Conservation (phyloP, 192 early-diverging fungal genomes). For the Rhizophagus prolifer region DNA sequence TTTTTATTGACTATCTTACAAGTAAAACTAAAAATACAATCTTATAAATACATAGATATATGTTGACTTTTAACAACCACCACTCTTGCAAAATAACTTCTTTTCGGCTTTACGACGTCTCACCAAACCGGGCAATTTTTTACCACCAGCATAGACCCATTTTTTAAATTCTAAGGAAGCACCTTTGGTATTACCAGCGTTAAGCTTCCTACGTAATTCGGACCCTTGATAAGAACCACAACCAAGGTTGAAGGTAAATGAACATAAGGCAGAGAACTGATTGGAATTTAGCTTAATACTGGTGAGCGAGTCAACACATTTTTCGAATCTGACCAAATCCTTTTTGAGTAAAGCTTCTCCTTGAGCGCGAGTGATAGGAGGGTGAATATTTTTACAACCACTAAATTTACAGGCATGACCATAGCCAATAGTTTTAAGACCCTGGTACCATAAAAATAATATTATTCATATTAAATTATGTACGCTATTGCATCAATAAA, state of each 20-base stretch:
- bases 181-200: not conserved
- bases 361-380: not conserved
- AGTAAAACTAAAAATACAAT: too few relatives aligned
- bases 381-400: not conserved
- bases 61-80: not conserved
- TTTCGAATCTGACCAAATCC: not conserved
- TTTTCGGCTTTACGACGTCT: not conserved
- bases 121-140: not conserved
- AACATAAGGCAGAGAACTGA: not conserved
- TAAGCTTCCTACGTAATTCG: not conserved
- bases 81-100: not conserved
- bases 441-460: not conserved
- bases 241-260: not conserved
- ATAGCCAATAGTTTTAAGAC: not conserved
- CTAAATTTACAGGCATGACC: not conserved
- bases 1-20: too few relatives aligned
- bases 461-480: too few relatives aligned
- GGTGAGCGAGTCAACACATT: not conserved
- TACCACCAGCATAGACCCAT: not conserved
- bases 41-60: too few relatives aligned
- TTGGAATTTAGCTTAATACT: not conserved
- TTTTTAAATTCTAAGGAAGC: not conserved
- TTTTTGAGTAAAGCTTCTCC: not conserved
- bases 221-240: not conserved
- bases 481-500: too few relatives aligned